Base-by-base conservation (phyloP, 1,139 yeast genomes). In the Pichia cactophila region DNA sequence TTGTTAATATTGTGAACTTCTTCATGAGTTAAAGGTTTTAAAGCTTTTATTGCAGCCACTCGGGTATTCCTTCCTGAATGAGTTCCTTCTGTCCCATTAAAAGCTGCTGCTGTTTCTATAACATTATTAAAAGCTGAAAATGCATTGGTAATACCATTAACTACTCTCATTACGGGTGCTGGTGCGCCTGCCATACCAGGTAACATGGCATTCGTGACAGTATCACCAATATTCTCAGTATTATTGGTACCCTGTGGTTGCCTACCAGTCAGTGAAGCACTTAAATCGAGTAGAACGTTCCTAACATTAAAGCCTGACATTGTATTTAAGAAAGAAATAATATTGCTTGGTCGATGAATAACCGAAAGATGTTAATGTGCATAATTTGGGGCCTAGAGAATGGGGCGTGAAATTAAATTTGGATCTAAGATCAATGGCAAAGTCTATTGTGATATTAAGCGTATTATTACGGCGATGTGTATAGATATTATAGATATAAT, bases 1-100 rank as follows among this genome's bases (percentile, higher is more conserved):
- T 47, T 41, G 3, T 49, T 50, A 1, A 14, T 16, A 20, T 23
- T 17, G 10, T 56, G 55, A 4, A 57, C 43, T 5, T 55, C 59
- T 16, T 47, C 26, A 12, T 53, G 37, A 6, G 45, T 48, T 14
- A 58, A 44, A 10, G 49, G 51, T 17, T 35, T 42, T 26, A 48
- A 33, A n/a, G 51, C 37, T 3, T 9, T 12, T 14, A 38, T 7
- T 12, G 42, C 44, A 33, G 35, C 29, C 16, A 39, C n/a, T 11
- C 20, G 28, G 6, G 36, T 29, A 35, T 43, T 31, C 7, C 35
- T 12, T 31, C 35, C n/a, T 31, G n/a, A 10, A 10, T 14, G 14
- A 3, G 35, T 31, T 12, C 35, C n/a, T 10, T 31, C 12, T 11
- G n/a, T 12, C 3, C 12, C 35, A 31, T 31, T 14, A 5, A 31